Base-by-base conservation (phyloP, 257 asterid species). In the Ballota nigra region DNA sequence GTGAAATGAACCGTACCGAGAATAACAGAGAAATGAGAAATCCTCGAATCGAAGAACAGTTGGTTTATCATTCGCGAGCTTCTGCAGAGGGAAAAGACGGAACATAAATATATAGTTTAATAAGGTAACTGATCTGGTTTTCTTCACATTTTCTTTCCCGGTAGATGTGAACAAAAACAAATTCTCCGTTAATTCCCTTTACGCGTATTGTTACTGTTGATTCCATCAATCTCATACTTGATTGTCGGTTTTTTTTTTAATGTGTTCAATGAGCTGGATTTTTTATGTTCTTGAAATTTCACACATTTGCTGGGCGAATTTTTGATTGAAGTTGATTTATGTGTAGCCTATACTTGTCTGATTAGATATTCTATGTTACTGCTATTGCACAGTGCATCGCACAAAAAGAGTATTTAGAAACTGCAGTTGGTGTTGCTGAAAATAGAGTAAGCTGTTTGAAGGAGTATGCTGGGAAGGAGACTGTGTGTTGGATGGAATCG, bases 401-500 rank as follows among this genome's bases (percentile, higher is more conserved):
- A 41, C 28, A 45, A 38, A n/a, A 4, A 62, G 63, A 49, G 64
- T 18, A 49, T 63, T 68, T 29, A 16, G 76, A 51, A 66, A 26
- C 43, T 68, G 29, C 33, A 40, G 22, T 57, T 56, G 55, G 56
- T 29, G 61, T 24, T 18, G 66, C 52, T 61, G 73, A 36, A 43
- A 16, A 71, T 29, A 12, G 74, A 36, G 47, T 43, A 15, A 63
- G 61, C 65, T 49, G n/a, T 70, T 65, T 20, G 53, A 29, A 62
- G 26, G 47, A 24, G 38, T 73, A 86, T 86, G 95, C 45, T 75
- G 68, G 73, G 79, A 26, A 88, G 61, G 87, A 88, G 89, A 81
- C 23, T 83, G 0, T 91, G 92, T 77, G 81, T 77, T 41, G 87
- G 97, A 66, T 85, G 97, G 97, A 87, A 88, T 73, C 83, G 84